Evolutionary conservation across 306 rosid species (phyloP), one percentile per base, ranked within the genome.

Genomic region (Lathyrus tuberosus): DNA sequence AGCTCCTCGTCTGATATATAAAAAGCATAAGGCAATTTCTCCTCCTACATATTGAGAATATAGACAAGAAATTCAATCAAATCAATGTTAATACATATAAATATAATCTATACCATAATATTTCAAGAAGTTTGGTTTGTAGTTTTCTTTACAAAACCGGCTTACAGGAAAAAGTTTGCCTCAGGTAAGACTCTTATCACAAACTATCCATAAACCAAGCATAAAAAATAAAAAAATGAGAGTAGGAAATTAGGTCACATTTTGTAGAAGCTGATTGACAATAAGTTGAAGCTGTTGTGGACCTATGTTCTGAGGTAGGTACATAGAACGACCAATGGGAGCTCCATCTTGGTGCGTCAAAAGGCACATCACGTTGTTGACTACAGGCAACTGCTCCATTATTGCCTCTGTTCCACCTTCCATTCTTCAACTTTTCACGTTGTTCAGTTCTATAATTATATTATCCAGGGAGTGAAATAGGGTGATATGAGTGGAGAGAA

Each of bases 1-100:
- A 94, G 97, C 74, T 94, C 99, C 83, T 88, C 87, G 4, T 94
- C 83, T 24, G 88, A 85, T 61, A 94, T 74, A 41, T 87, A 94
- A 80, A 94, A 94, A 71, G 90, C 73, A 84, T 94, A 94, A 0
- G 97, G 99, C 17, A 94, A 74, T 84, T 82, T 91, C 86, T 94
- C 97, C 82, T 91, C 99, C 99, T 94, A 33, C 48, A 79, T 26
- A 79, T 26, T 22, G 37, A 22, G 5, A 64, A 71, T 42, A 56
- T 3, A 58, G 41, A 57, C 53, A 57, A 58, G 26, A 52, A 26
- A 35, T 22, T 15, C 35, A 68, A 65, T 31, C 20, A 63, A 49
- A 67, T n/a, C 13, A 65, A 49, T 28, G 35, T 37, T 17, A 52
- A 43, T 10, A 35, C 10, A 35, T 35, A 42, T 62, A 22, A 59